Percentiles rank a stretch among this genome's conserved stretches.
Conservation (phyloP, 1,139 yeast species). For the Hyphopichia khmerensis region DNA sequence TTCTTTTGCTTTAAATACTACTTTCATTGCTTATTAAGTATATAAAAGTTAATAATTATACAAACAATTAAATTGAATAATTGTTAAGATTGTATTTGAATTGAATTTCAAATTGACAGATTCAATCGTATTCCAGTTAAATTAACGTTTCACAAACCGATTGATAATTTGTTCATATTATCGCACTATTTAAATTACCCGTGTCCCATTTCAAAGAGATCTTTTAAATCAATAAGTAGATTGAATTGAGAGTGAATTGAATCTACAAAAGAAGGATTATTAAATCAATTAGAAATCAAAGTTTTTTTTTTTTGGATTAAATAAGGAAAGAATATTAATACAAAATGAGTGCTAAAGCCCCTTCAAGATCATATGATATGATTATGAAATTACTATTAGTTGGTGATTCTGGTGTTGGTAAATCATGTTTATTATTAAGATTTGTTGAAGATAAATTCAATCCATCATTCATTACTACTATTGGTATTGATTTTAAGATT, state of each 20-base stretch:
- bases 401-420: slow-evolving; percentile 98
- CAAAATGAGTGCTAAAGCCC: slow-evolving; percentile 56
- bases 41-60: background rate
- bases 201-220: background rate
- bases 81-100: background rate
- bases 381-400: slow-evolving; percentile 90
- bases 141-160: background rate
- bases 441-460: slow-evolving; percentile 97
- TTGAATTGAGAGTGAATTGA: too few relatives aligned
- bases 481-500: slow-evolving; percentile 96
- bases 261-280: too few relatives aligned
- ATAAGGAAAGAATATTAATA: background rate
- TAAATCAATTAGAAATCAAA: too few relatives aligned
- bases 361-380: slow-evolving; percentile 85
- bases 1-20: background rate
- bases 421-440: slow-evolving; percentile 88
- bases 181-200: background rate
- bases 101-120: background rate
- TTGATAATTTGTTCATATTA: background rate
- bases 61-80: background rate
- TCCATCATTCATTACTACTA: slow-evolving; percentile 94
- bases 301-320: too few relatives aligned
- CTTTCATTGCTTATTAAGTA: background rate
- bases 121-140: background rate
- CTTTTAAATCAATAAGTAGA: too few relatives aligned